phyloP scores from a whole-genome alignment of 306 rosid genomes.

The Lithocarpus polystachyus region DNA sequence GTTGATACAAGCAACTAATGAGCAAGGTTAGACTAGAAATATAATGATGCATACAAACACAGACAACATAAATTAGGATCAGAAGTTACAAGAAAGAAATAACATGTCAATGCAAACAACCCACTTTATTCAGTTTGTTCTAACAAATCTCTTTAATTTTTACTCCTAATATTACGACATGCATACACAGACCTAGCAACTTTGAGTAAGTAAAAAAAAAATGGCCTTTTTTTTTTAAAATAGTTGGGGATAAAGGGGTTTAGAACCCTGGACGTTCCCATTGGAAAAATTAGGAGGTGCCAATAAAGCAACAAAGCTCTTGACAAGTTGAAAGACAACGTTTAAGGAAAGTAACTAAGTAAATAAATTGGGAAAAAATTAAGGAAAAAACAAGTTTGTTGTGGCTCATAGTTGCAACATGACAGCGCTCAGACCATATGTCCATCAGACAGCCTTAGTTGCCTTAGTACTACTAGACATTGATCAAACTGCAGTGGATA shows the following conservation, averaged over 20 bases:
- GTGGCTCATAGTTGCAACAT: background rate
- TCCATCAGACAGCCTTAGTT: background rate
- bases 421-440: background rate
- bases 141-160: background rate
- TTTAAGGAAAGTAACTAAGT: background rate
- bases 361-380: too few relatives aligned
- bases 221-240: too few relatives aligned
- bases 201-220: background rate
- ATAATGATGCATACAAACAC: too few relatives aligned
- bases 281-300: too few relatives aligned
- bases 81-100: background rate
- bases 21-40: too few relatives aligned
- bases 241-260: too few relatives aligned
- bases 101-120: background rate
- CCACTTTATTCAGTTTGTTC: background rate
- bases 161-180: background rate
- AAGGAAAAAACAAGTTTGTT: background rate
- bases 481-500: constrained; percentile 8
- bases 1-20: too few relatives aligned
- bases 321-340: background rate
- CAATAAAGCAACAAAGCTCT: too few relatives aligned
- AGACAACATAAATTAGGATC: background rate
- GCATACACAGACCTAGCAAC: background rate
- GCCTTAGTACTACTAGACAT: constrained; percentile 7
- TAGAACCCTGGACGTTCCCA: too few relatives aligned